These are phyloP conservation scores for Fennellomyces sp. DNA, from an alignment of 371 early-diverging fungal genomes.

Conservation along the genomic window DNA sequence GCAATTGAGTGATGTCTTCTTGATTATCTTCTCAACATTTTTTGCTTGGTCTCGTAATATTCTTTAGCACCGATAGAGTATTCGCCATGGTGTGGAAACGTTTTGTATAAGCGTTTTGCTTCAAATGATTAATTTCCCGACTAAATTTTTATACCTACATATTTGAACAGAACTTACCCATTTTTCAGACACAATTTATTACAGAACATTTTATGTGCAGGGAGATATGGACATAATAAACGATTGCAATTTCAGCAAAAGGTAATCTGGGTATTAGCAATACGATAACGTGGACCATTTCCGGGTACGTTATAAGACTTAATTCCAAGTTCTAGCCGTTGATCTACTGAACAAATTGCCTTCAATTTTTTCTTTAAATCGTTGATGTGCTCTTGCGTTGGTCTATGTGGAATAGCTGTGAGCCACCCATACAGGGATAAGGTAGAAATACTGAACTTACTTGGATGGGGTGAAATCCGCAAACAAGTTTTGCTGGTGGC, in stretches of 20 bases:
- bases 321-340: constrained; percentile 6
- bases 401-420: neutral
- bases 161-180: neutral
- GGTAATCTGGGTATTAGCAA: neutral
- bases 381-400: neutral
- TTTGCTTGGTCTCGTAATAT: too few species aligned
- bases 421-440: neutral
- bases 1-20: too few species aligned
- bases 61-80: too few species aligned
- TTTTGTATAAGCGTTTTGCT: too few species aligned
- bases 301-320: neutral
- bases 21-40: too few species aligned
- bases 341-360: neutral
- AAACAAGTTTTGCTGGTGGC: neutral
- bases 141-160: neutral
- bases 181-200: too few species aligned
- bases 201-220: neutral
- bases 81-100: too few species aligned
- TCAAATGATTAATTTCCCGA: neutral
- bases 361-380: neutral
- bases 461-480: neutral
- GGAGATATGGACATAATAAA: neutral
- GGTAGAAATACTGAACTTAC: neutral
- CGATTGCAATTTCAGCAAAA: too few species aligned
- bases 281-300: neutral